Conservation (phyloP, 2,329 filamentous ascomycete genomes). For the Thelonectria discophora region DNA sequence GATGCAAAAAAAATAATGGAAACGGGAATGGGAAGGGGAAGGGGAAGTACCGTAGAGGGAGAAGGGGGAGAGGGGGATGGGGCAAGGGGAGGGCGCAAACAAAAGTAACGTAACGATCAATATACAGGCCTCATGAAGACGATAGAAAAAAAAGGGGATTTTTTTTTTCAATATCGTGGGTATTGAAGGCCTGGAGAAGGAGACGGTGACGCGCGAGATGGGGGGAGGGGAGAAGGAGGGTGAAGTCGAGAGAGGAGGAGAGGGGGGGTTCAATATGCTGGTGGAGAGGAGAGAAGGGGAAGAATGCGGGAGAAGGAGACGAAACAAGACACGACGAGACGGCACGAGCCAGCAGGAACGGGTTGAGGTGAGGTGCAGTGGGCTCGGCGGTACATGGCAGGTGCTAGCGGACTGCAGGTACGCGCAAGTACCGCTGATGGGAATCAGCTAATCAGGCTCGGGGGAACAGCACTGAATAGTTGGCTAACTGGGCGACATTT, state of each 20-base stretch:
- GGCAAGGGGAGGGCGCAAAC: slow-evolving; percentile 43
- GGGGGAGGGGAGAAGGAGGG: slow-evolving; percentile 30
- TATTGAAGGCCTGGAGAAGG: slow-evolving; percentile 41
- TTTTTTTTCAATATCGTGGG: slow-evolving; percentile 24
- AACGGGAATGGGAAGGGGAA: slow-evolving; percentile 32
- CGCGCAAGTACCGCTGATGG: slow-evolving; percentile 2
- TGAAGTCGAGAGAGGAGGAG: slow-evolving; percentile 28
- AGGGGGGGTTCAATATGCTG: slow-evolving; percentile 30
- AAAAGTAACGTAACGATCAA: slow-evolving; percentile 45
- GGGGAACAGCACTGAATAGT: slow-evolving; percentile 7
- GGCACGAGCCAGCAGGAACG: slow-evolving; percentile 18
- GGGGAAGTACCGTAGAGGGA: slow-evolving; percentile 19
- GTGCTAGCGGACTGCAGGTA: slow-evolving; percentile 6
- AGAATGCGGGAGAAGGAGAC: slow-evolving; percentile 32
- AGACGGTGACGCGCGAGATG: slow-evolving; percentile 39
- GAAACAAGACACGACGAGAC: slow-evolving; percentile 25
- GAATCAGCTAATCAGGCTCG: slow-evolving; percentile 11
- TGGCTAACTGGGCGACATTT: slow-evolving; percentile 11
- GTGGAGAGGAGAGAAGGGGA: slow-evolving; percentile 31
- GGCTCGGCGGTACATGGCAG: neutral
- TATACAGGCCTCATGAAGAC: slow-evolving; percentile 50
- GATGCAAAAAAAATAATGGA: slow-evolving; percentile 36
- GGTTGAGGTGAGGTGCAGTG: neutral
- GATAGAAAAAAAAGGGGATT: slow-evolving; percentile 35
- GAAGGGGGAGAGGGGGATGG: slow-evolving; percentile 27